Evolutionary conservation across 2,329 filamentous ascomycete genomes (phyloP).

Genomic region (Phialophora tarda): DNA sequence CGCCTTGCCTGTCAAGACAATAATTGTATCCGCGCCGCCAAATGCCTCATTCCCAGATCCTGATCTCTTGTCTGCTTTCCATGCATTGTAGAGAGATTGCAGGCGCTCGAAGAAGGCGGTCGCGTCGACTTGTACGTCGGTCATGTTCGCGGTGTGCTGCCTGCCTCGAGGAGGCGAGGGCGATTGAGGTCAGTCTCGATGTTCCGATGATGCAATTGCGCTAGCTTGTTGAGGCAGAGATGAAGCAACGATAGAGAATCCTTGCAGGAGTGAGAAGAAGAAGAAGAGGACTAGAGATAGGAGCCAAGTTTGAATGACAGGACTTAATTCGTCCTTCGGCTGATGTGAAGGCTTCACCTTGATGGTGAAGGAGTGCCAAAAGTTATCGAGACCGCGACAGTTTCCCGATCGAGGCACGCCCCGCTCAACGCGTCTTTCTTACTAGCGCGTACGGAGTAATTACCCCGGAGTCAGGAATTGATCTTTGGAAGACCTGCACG

Average conservation of each 20-base stretch:
- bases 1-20: slow-evolving; percentile 93
- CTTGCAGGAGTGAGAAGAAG: not conserved
- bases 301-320: not conserved
- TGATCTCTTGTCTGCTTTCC: slow-evolving; percentile 94
- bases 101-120: slow-evolving; percentile 92
- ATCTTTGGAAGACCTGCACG: no score
- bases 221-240: not conserved
- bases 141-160: slow-evolving; percentile 55
- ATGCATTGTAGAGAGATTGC: slow-evolving; percentile 82
- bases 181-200: not conserved
- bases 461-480: not conserved
- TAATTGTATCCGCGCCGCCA: slow-evolving; percentile 81
- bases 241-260: not conserved
- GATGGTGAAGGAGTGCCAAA: not conserved
- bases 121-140: slow-evolving; percentile 90
- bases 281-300: not conserved
- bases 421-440: not conserved
- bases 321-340: not conserved
- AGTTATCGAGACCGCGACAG: slow-evolving; percentile 1
- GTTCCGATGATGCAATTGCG: not conserved
- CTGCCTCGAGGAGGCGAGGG: slow-evolving; percentile 32
- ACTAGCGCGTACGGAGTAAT: not conserved
- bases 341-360: not conserved
- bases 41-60: slow-evolving; percentile 69
- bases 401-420: not conserved